A percentile compares a stretch with the other conserved stretches of the same genome.
Evolutionary conservation across 768 basidiomycete species (phyloP).

Genomic region (Russula sp.): DNA sequence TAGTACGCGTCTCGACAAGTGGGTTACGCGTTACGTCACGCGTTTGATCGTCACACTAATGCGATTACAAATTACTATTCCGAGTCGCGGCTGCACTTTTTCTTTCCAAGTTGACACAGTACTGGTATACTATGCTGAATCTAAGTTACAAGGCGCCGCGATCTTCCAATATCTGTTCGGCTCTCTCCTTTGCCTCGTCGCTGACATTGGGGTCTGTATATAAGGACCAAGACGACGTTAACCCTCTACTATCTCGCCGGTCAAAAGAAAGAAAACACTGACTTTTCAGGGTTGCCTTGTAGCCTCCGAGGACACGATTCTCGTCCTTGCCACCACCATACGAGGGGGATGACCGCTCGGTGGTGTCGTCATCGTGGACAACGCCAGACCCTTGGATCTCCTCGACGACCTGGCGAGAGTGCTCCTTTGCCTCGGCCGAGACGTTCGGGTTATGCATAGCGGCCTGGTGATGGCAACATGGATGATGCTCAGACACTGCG

Average conservation of each 20-base stretch:
- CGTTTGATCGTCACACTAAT: neutral
- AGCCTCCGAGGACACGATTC: conserved; percentile 33
- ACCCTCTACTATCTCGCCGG: neutral
- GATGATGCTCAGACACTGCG: no score
- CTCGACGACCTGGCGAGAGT: conserved; percentile 33
- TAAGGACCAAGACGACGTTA: neutral
- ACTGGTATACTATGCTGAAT: no score
- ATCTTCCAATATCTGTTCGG: conserved; percentile 32
- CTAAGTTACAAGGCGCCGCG: conserved; percentile 27
- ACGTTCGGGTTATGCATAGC: conserved; percentile 36
- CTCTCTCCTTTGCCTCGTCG: conserved; percentile 35
- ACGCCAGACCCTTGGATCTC: conserved; percentile 29
- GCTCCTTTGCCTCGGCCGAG: conserved; percentile 38
- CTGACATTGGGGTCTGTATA: conserved; percentile 34
- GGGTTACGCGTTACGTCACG: conserved; percentile 20
- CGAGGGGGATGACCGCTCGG: neutral
- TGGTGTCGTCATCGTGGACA: conserved; percentile 13
- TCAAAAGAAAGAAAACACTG: conserved; percentile 23
- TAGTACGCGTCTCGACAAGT: neutral
- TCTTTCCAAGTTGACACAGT: no score
- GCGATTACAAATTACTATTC: no score
- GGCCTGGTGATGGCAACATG: conserved; percentile 27
- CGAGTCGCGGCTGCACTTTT: no score
- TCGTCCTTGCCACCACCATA: conserved; percentile 30
- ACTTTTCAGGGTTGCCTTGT: conserved; percentile 34